Conservation (phyloP, 1,284 basidiomycete genomes). For the Moniliophthora roreri region DNA sequence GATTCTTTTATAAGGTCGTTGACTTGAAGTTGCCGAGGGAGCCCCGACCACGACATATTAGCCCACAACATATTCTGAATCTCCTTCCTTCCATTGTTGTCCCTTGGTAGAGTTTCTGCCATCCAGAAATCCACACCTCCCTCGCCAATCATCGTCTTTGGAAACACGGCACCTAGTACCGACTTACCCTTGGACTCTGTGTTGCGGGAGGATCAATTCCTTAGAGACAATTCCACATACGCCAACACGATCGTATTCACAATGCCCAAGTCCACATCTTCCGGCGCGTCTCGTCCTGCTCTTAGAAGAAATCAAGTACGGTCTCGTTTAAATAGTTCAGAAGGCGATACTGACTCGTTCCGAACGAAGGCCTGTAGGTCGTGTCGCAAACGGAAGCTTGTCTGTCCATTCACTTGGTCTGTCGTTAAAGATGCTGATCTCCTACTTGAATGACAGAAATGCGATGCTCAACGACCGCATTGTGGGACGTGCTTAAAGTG, state of each 20-base stretch:
- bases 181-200: too few relatives aligned
- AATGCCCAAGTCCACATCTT: constrained; percentile 64
- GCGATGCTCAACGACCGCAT: constrained; percentile 78
- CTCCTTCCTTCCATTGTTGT: too few relatives aligned
- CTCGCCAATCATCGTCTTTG: too few relatives aligned
- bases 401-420: constrained; percentile 32
- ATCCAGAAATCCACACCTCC: too few relatives aligned
- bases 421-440: constrained; percentile 2
- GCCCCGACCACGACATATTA: too few relatives aligned
- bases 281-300: constrained; percentile 50
- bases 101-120: too few relatives aligned
- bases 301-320: constrained; percentile 76
- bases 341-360: background rate
- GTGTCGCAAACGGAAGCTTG: constrained; percentile 79
- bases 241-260: background rate
- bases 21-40: too few relatives aligned
- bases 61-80: too few relatives aligned
- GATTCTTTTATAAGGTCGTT: too few relatives aligned
- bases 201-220: background rate
- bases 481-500: constrained; percentile 82
- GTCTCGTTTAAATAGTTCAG: background rate
- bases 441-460: constrained; percentile 55
- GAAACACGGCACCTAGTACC: too few relatives aligned
- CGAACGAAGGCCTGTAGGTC: constrained; percentile 68
- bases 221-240: background rate